Conservation (phyloP, 2,329 filamentous ascomycete genomes). For the Plectosphaerella plurivora region DNA sequence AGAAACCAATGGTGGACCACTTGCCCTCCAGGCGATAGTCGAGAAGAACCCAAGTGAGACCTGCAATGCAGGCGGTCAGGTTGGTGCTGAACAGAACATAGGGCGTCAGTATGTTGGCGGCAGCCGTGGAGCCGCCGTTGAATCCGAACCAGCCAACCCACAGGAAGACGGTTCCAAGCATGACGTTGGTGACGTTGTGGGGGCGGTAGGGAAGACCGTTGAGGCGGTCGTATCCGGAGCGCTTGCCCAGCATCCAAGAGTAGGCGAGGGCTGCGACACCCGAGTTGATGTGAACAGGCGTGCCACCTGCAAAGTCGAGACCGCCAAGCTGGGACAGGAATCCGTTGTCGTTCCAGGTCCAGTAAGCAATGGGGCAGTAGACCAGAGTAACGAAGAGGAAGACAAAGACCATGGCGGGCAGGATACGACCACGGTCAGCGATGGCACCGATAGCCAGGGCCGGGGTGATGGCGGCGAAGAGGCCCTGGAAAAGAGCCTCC, state of each 20-base stretch:
- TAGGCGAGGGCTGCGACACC: constrained; percentile 70
- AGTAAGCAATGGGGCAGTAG: constrained; percentile 71
- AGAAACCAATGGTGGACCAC: constrained; percentile 92
- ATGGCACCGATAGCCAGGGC: constrained; percentile 57
- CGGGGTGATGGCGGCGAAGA: constrained; percentile 80
- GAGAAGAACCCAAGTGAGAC: constrained; percentile 77
- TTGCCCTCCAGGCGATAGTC: constrained; percentile 91
- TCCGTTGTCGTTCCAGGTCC: constrained; percentile 72
- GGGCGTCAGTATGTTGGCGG: constrained; percentile 78
- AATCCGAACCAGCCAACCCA: constrained; percentile 98
- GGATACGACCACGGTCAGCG: constrained; percentile 57
- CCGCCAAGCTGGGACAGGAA: constrained; percentile 67
- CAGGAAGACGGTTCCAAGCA: constrained; percentile 69
- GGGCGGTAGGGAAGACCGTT: constrained; percentile 63
- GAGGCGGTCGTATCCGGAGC: constrained; percentile 55
- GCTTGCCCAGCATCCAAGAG: constrained; percentile 68
- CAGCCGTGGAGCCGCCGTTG: constrained; percentile 80
- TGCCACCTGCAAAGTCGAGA: constrained; percentile 71
- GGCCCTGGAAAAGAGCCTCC: constrained; percentile 82
- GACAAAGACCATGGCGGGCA: constrained; percentile 61
- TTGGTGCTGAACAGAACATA: constrained; percentile 91
- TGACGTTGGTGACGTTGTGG: constrained; percentile 70
- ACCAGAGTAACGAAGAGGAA: constrained; percentile 69
- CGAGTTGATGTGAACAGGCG: constrained; percentile 70
- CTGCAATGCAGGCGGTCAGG: constrained; percentile 75